Percentiles rank a stretch among this genome's conserved stretches.
These are phyloP conservation scores for Penicillium atrosanguineum DNA, from an alignment of 495 filamentous ascomycete species.

Conservation along the genomic window DNA sequence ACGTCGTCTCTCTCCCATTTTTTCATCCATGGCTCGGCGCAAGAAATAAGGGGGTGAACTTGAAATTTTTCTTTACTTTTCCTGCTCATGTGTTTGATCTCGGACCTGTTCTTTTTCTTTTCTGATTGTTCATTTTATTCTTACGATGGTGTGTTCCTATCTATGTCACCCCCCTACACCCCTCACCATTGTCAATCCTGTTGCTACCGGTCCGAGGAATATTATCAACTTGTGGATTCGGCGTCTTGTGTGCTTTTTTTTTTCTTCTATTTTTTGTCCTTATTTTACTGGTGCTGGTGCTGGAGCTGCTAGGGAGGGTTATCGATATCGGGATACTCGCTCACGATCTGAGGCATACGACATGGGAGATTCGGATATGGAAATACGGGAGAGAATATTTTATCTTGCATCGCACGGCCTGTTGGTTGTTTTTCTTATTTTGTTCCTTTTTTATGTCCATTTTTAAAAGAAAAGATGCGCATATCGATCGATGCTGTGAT, in stretches of 20 bases:
- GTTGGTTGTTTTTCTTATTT: constrained; percentile 21
- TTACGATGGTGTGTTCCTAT: constrained; percentile 22
- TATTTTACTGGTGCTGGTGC: background rate
- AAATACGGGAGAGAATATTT: constrained; percentile 21
- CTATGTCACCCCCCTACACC: constrained; percentile 8
- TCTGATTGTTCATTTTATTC: constrained; percentile 24
- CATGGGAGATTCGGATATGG: constrained; percentile 20
- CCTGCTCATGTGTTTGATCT: constrained; percentile 19
- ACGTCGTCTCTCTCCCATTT: constrained; percentile 20
- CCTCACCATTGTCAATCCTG: constrained; percentile 22
- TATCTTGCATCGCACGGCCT: constrained; percentile 20
- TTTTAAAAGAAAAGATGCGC: constrained; percentile 16
- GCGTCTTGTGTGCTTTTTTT: constrained; percentile 24
- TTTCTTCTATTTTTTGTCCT: constrained; percentile 9
- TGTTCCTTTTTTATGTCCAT: constrained; percentile 14
- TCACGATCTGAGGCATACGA: constrained; percentile 26
- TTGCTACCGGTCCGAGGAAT: constrained; percentile 10
- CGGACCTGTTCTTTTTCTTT: constrained; percentile 19
- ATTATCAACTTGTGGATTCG: constrained; percentile 3
- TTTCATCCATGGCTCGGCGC: constrained; percentile 39
- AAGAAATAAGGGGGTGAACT: constrained; percentile 23
- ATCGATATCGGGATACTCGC: constrained; percentile 8
- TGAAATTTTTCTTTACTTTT: constrained; percentile 20
- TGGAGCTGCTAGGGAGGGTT: constrained; percentile 1
- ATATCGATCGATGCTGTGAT: constrained; percentile 20